A percentile compares a stretch with the other conserved stretches of the same genome.
Evolutionary conservation across 192 early-diverging fungal genomes (phyloP).

Genomic region (Podila minutissima): DNA sequence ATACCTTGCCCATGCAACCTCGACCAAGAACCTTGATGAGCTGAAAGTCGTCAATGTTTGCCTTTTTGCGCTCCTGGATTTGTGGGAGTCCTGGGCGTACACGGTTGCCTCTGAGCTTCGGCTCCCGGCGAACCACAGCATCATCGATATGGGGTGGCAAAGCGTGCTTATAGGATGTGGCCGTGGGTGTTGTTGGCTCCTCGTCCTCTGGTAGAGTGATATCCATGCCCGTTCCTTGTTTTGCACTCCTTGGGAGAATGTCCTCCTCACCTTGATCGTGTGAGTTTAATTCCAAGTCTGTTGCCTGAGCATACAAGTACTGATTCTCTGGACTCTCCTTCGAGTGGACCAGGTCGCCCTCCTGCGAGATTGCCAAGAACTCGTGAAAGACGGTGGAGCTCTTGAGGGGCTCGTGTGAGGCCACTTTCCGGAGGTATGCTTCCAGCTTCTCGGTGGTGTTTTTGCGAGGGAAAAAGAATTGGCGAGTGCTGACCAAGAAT

Average conservation of each 20-base stretch:
- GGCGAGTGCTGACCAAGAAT: constrained; percentile 45
- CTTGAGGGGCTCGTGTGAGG: constrained; percentile 46
- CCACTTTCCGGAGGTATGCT: constrained; percentile 54
- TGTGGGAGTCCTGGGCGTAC: constrained; percentile 17
- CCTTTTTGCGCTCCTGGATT: constrained; percentile 39
- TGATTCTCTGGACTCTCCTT: constrained; percentile 41
- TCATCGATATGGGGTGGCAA: background rate
- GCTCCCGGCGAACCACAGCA: background rate
- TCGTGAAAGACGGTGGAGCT: constrained; percentile 55
- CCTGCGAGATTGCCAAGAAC: constrained; percentile 58
- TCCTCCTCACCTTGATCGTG: background rate
- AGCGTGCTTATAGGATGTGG: background rate
- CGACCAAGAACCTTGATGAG: constrained; percentile 66
- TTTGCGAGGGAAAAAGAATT: constrained; percentile 54
- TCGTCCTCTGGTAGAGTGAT: background rate
- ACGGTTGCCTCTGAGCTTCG: constrained; percentile 20
- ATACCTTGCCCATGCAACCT: constrained; percentile 70
- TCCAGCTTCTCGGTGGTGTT: constrained; percentile 60
- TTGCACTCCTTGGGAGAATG: background rate
- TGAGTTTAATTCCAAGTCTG: background rate
- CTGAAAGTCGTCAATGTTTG: constrained; percentile 57
- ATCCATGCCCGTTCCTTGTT: background rate
- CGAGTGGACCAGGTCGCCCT: constrained; percentile 55
- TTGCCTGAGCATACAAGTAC: background rate
- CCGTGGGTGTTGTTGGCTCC: background rate